These are phyloP conservation scores for Colletotrichum echinochloae DNA, from an alignment of 2,329 filamentous ascomycete species.

Conservation along the genomic window DNA sequence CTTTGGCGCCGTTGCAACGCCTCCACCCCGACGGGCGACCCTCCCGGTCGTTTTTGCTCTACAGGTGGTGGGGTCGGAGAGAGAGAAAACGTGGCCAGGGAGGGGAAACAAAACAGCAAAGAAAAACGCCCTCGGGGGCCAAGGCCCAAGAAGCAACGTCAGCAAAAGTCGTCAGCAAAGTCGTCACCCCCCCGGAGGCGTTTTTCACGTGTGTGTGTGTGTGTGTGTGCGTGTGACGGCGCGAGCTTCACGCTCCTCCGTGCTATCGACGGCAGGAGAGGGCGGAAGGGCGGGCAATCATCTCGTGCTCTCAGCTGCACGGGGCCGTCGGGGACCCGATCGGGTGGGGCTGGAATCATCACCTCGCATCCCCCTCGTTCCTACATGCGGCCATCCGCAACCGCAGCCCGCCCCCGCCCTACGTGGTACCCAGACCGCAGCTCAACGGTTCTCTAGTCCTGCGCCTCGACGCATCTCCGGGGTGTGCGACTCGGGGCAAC, in stretches of 20 bases:
- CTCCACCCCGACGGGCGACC: neutral
- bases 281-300: neutral
- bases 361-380: neutral
- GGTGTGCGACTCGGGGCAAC: neutral
- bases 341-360: neutral
- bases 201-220: neutral
- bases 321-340: neutral
- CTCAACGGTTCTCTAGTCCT: neutral
- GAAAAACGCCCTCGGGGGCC: too few relatives aligned
- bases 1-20: slow-evolving; percentile 14
- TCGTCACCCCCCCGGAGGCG: neutral
- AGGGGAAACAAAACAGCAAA: slow-evolving; percentile 1
- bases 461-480: neutral
- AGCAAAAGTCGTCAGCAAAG: slow-evolving; percentile 14
- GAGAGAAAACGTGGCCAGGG: neutral
- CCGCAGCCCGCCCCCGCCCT: neutral
- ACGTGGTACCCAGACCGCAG: neutral
- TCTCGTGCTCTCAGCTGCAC: neutral
- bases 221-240: neutral
- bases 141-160: slow-evolving; percentile 2
- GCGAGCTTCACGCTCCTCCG: neutral
- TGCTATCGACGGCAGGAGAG: neutral
- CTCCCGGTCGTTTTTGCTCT: neutral
- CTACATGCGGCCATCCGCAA: neutral
- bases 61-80: neutral